phyloP scores from a whole-genome alignment of 2,329 filamentous ascomycete genomes.

The Didymella segeticola region DNA sequence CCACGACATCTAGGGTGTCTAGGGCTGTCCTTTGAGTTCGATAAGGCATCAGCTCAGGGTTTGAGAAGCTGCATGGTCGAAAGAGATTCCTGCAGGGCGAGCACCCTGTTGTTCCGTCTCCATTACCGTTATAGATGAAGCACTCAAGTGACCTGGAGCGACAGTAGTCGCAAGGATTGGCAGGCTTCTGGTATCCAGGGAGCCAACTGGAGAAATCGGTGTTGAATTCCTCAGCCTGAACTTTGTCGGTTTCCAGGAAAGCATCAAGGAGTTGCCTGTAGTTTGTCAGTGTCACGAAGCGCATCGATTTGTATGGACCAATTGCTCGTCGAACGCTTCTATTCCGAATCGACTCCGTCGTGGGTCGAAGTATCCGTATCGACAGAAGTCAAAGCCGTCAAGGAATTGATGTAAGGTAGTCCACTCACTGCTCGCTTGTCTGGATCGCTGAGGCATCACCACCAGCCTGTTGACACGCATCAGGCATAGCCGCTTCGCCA shows the following conservation, averaged over 20 bases:
- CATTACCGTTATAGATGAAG: slow-evolving; percentile 51
- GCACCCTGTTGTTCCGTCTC: slow-evolving; percentile 50
- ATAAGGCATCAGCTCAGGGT: slow-evolving; percentile 40
- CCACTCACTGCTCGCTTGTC: slow-evolving; percentile 25
- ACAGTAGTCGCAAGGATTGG: slow-evolving; percentile 57
- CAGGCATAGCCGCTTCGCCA: slow-evolving; percentile 45
- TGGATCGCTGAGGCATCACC: slow-evolving; percentile 1
- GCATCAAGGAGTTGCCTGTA: slow-evolving; percentile 4
- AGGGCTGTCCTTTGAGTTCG: slow-evolving; percentile 48
- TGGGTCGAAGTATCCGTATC: not conserved
- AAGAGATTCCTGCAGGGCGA: slow-evolving; percentile 57
- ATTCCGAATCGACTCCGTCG: not conserved
- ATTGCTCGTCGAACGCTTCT: not conserved
- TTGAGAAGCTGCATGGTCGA: slow-evolving; percentile 56
- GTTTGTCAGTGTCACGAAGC: not conserved
- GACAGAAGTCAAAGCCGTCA: too few species aligned
- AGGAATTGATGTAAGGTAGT: not conserved
- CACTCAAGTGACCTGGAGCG: slow-evolving; percentile 55
- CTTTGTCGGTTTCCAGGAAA: slow-evolving; percentile 7
- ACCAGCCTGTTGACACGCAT: slow-evolving; percentile 24
- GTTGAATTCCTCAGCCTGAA: slow-evolving; percentile 38
- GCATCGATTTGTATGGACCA: not conserved
- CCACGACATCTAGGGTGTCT: slow-evolving; percentile 57
- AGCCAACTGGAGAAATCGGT: slow-evolving; percentile 56
- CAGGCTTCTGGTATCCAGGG: slow-evolving; percentile 55